These are phyloP conservation scores for Flaveria bidentis DNA, from an alignment of 129 eudicot species.

Conservation along the genomic window DNA sequence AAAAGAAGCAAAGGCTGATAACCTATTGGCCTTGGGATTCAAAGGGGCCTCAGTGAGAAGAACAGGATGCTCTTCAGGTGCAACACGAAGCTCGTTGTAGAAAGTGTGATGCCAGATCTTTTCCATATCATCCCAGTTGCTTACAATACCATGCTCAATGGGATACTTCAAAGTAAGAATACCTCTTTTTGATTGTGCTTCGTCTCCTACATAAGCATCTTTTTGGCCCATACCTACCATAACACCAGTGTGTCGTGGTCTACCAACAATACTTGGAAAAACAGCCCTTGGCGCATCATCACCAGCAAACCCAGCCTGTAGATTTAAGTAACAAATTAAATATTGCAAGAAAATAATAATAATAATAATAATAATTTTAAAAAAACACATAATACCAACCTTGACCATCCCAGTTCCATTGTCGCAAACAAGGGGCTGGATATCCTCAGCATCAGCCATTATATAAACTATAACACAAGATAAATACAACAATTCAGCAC, in stretches of 20 bases:
- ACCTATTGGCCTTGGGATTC: slow-evolving; percentile 76
- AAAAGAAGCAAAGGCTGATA: too few species aligned
- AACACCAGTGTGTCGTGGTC: slow-evolving; percentile 77
- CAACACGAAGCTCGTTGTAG: slow-evolving; percentile 90
- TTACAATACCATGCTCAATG: slow-evolving; percentile 76
- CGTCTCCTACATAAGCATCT: slow-evolving; percentile 79
- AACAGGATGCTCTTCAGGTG: slow-evolving; percentile 87
- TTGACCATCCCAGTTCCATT: too few species aligned
- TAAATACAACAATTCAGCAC: too few species aligned
- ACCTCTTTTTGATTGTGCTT: slow-evolving; percentile 87
- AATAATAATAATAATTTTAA: too few species aligned
- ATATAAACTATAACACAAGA: too few species aligned
- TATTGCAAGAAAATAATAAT: too few species aligned
- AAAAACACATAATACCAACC: too few species aligned
- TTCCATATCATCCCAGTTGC: slow-evolving; percentile 96
- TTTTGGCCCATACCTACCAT: slow-evolving; percentile 84
- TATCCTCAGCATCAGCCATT: slow-evolving; percentile 78
- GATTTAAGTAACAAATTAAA: too few species aligned
- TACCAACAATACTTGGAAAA: too few species aligned
- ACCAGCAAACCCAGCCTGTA: too few species aligned
- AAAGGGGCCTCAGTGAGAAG: slow-evolving; percentile 78
- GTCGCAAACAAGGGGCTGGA: slow-evolving; percentile 80
- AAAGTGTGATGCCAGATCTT: slow-evolving; percentile 91
- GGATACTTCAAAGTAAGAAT: slow-evolving; percentile 80
- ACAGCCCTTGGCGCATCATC: too few species aligned